These are phyloP conservation scores for Auricularia auricula-judae DNA, from an alignment of 768 basidiomycete genomes.

Conservation along the genomic window DNA sequence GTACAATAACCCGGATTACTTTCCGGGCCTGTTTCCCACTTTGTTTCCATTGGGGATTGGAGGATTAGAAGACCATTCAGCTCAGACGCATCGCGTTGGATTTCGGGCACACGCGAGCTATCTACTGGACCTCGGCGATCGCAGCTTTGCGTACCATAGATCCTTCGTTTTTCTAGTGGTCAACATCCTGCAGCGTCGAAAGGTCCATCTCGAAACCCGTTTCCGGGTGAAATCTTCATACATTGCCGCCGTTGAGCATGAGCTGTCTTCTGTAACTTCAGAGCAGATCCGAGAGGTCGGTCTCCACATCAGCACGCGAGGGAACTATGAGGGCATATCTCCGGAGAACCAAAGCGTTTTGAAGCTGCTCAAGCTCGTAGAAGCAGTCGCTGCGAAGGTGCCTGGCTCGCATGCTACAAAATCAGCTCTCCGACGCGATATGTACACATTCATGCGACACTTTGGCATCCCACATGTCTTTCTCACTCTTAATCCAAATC, in stretches of 20 bases:
- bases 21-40: too few relatives aligned
- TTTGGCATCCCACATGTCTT: conserved; percentile 21
- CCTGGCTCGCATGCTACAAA: conserved; percentile 9
- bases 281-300: conserved; percentile 2
- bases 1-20: too few relatives aligned
- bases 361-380: too few relatives aligned
- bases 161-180: conserved; percentile 18
- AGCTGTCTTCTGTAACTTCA: not conserved
- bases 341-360: conserved; percentile 13
- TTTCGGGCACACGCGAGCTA: conserved; percentile 16
- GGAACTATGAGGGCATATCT: conserved; percentile 4
- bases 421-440: conserved; percentile 13
- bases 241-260: too few relatives aligned
- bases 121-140: conserved; percentile 13
- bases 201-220: conserved; percentile 16
- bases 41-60: conserved; percentile 15
- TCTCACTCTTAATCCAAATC: conserved; percentile 18
- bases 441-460: conserved; percentile 18
- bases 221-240: conserved; percentile 1
- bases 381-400: too few relatives aligned
- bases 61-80: conserved; percentile 16
- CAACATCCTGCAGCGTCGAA: conserved; percentile 17
- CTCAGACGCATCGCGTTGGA: conserved; percentile 2
- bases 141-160: conserved; percentile 14
- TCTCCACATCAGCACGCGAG: conserved; percentile 2